Percentiles rank a stretch among this genome's conserved stretches.
phyloP scores from a whole-genome alignment of 768 basidiomycete genomes.

The Megacollybia marginata region DNA sequence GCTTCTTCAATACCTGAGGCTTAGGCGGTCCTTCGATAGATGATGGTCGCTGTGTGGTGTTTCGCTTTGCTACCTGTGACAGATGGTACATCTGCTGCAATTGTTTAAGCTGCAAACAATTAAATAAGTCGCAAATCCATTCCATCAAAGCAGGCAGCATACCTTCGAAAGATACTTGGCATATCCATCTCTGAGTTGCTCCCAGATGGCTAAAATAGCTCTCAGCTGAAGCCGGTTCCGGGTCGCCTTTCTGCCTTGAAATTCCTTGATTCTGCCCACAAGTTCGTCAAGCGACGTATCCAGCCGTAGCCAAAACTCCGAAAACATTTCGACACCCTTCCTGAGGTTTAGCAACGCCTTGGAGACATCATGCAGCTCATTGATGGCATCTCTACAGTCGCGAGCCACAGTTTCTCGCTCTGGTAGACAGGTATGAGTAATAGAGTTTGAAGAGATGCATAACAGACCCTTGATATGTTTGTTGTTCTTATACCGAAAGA shows the following conservation, averaged over 20 bases:
- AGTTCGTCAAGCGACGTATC: neutral
- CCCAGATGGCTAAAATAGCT: neutral
- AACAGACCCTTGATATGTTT: neutral
- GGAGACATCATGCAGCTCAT: neutral
- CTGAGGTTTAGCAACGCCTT: neutral
- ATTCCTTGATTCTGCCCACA: neutral
- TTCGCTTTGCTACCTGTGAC: neutral
- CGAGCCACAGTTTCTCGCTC: neutral
- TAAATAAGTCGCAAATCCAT: no score
- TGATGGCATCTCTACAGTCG: neutral
- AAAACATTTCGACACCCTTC: neutral
- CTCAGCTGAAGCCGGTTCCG: neutral
- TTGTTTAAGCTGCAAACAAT: neutral
- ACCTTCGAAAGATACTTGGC: neutral
- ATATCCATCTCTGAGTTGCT: neutral
- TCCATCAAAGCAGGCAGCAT: no score
- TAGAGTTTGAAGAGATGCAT: neutral
- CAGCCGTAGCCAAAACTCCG: neutral
- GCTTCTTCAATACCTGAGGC: no score
- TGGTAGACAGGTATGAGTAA: neutral
- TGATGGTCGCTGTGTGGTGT: constrained; percentile 1
- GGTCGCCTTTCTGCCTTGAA: neutral
- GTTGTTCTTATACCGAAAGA: neutral
- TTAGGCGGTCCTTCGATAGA: no score
- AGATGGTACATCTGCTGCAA: neutral